These are phyloP conservation scores for Claviceps paspali DNA, from an alignment of 2,329 filamentous ascomycete genomes.

Conservation along the genomic window DNA sequence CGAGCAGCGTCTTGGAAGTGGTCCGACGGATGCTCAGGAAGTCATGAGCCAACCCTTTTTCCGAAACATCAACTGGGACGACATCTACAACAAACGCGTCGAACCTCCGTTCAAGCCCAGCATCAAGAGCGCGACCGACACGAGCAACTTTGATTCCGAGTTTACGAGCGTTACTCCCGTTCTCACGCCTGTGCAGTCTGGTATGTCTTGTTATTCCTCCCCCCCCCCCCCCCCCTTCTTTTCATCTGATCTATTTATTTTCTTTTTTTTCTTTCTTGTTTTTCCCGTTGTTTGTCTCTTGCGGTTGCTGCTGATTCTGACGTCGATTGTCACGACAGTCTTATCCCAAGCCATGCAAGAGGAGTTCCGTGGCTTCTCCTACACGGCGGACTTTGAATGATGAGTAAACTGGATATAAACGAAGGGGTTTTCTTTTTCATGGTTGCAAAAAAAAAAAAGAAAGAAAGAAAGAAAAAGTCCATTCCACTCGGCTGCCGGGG, in stretches of 20 bases:
- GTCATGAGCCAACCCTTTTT: slow-evolving; percentile 99
- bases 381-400: slow-evolving; percentile 79
- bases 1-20: slow-evolving; percentile 80
- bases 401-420: slow-evolving; percentile 2
- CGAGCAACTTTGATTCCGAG: slow-evolving; percentile 98
- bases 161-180: slow-evolving; percentile 98
- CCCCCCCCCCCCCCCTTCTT: no score
- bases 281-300: background rate
- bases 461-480: background rate
- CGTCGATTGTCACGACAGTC: no score
- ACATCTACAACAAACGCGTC: slow-evolving; percentile 91
- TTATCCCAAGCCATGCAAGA: slow-evolving; percentile 98
- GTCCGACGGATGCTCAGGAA: slow-evolving; percentile 93
- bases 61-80: slow-evolving; percentile 94
- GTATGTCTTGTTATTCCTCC: slow-evolving; percentile 31
- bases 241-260: no score
- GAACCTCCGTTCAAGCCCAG: slow-evolving; percentile 77
- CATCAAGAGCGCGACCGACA: slow-evolving; percentile 87
- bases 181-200: slow-evolving; percentile 89
- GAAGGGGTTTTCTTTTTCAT: background rate
- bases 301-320: no score
- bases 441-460: background rate
- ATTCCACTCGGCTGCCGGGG: background rate
- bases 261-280: background rate
- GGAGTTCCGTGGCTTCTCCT: slow-evolving; percentile 97